Evolutionary conservation across 1,284 basidiomycete genomes (phyloP).

Genomic region (Ganoderma lucidum): DNA sequence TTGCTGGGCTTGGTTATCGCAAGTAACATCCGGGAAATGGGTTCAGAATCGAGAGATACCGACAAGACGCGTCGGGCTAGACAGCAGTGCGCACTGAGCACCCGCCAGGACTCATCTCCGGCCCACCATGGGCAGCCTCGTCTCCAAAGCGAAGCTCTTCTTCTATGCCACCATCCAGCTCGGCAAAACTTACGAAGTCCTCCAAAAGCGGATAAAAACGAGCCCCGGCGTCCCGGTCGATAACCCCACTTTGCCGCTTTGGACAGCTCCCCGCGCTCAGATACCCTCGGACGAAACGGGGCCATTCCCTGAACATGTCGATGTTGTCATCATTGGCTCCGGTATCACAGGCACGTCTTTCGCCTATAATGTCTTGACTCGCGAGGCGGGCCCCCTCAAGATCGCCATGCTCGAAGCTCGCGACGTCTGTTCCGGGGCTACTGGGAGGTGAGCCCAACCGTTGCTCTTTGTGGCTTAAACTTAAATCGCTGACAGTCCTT

Average conservation of each 20-base stretch:
- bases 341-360: slow-evolving; percentile 74
- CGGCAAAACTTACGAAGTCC: slow-evolving; percentile 32
- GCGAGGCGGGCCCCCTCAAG: slow-evolving; percentile 45
- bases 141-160: slow-evolving; percentile 38
- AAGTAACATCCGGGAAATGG: not conserved
- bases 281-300: slow-evolving; percentile 50
- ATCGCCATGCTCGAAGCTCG: slow-evolving; percentile 76
- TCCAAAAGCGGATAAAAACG: slow-evolving; percentile 40
- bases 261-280: slow-evolving; percentile 62
- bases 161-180: slow-evolving; percentile 34
- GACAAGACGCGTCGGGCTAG: not conserved
- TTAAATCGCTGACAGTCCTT: not conserved
- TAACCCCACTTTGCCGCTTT: slow-evolving; percentile 63
- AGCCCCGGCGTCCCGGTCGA: slow-evolving; percentile 68
- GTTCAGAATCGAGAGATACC: not conserved
- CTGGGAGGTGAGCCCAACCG: slow-evolving; percentile 57
- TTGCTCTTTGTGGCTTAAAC: not conserved
- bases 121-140: slow-evolving; percentile 37
- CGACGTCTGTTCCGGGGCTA: slow-evolving; percentile 74
- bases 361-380: slow-evolving; percentile 59
- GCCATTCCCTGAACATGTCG: slow-evolving; percentile 58
- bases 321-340: slow-evolving; percentile 74
- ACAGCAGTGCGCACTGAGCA: not conserved
- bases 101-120: not conserved
- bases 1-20: not conserved